phyloP scores from a whole-genome alignment of 306 rosid species.

The Begonia loranthoides region DNA sequence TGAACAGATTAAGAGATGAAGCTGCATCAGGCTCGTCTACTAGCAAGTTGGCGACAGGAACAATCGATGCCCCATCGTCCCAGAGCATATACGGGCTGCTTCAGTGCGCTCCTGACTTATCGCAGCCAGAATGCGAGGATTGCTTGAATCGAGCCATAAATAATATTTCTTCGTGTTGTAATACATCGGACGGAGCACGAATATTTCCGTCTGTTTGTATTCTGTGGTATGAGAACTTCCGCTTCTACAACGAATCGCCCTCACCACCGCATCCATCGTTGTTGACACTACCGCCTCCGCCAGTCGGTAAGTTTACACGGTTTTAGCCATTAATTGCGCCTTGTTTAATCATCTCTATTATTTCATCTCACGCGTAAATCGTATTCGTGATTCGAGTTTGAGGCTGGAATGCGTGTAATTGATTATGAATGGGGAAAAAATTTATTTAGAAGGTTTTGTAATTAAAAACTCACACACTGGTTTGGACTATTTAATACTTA shows the following conservation, averaged over 20 bases:
- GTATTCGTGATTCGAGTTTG: too few species aligned
- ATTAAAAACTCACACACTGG: too few species aligned
- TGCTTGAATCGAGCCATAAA: background rate
- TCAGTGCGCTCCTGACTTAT: slow-evolving; percentile 23
- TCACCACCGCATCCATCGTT: slow-evolving; percentile 2
- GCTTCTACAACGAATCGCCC: background rate
- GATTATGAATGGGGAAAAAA: too few species aligned
- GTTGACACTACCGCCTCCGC: too few species aligned
- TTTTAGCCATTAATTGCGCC: too few species aligned
- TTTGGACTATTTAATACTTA: too few species aligned
- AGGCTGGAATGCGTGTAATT: too few species aligned
- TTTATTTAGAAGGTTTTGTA: too few species aligned
- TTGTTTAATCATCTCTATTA: too few species aligned
- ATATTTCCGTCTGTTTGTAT: background rate
- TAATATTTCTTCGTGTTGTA: background rate
- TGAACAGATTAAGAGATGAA: background rate
- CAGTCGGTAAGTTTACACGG: too few species aligned
- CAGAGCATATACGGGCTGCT: slow-evolving; percentile 6
- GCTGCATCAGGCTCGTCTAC: background rate
- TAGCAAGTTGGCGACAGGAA: slow-evolving; percentile 1
- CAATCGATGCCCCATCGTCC: background rate
- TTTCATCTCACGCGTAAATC: too few species aligned
- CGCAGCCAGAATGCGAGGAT: background rate
- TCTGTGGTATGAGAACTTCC: background rate
- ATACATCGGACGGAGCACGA: background rate